A percentile compares a stretch with the other conserved stretches of the same genome.
These are phyloP conservation scores for Ramaria sp. DNA, from an alignment of 768 basidiomycete species.

Conservation along the genomic window DNA sequence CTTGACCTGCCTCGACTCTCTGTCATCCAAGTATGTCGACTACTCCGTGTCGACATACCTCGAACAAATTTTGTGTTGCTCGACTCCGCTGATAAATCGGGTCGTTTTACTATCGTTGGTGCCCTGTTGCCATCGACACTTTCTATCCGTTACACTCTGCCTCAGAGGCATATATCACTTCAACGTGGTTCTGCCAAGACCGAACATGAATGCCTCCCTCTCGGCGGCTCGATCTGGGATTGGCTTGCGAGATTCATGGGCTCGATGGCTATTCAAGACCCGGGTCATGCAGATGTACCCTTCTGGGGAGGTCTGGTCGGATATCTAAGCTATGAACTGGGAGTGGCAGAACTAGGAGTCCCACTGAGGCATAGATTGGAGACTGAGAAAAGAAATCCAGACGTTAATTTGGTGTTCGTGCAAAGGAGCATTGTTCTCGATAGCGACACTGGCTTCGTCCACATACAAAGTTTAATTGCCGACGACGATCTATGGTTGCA, in stretches of 20 bases:
- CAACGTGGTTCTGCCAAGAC: constrained; percentile 25
- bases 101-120: constrained; percentile 63
- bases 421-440: constrained; percentile 73
- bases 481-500: constrained; percentile 53
- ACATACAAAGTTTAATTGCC: constrained; percentile 55
- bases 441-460: constrained; percentile 32
- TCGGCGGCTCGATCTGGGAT: constrained; percentile 55
- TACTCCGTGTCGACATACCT: constrained; percentile 49
- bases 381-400: constrained; percentile 29
- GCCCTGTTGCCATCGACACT: constrained; percentile 42
- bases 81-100: constrained; percentile 69
- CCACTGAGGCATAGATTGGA: constrained; percentile 21
- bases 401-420: constrained; percentile 67
- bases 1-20: constrained; percentile 35
- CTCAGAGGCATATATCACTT: constrained; percentile 38
- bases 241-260: constrained; percentile 70
- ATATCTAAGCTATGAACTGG: constrained; percentile 71
- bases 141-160: constrained; percentile 47
- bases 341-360: constrained; percentile 44
- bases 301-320: constrained; percentile 84
- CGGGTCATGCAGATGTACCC: constrained; percentile 45
- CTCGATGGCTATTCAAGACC: constrained; percentile 28
- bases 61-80: constrained; percentile 55
- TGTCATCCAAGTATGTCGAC: constrained; percentile 44
- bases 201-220: constrained; percentile 20